Conservation (phyloP, 495 filamentous ascomycete genomes). For the Hapsidospora chrysogenum region DNA sequence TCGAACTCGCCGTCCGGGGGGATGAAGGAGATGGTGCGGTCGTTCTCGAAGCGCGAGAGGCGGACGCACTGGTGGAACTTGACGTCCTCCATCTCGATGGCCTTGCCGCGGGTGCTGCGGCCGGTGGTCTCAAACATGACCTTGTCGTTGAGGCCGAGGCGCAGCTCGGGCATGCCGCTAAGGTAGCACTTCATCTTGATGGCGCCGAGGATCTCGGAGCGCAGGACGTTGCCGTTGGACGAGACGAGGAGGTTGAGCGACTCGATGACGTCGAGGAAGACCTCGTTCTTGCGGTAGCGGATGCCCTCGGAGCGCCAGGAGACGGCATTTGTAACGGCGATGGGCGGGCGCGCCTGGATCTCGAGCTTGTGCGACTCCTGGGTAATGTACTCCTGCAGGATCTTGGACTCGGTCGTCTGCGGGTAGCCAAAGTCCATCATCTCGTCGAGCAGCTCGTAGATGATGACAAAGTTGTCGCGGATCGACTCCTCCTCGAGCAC, state of each 20-base stretch:
- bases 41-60: slow-evolving; percentile 91
- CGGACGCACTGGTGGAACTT: slow-evolving; percentile 99
- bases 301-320: slow-evolving; percentile 98
- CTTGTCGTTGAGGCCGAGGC: slow-evolving; percentile 93
- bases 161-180: slow-evolving; percentile 94
- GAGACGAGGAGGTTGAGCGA: slow-evolving; percentile 93
- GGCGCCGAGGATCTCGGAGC: slow-evolving; percentile 92
- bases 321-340: slow-evolving; percentile 96
- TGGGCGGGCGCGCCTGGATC: slow-evolving; percentile 95
- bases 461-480: slow-evolving; percentile 97
- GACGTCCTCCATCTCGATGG: slow-evolving; percentile 99
- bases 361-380: slow-evolving; percentile 99
- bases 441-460: slow-evolving; percentile 97
- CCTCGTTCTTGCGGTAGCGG: slow-evolving; percentile 97
- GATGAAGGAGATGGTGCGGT: slow-evolving; percentile 97
- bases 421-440: slow-evolving; percentile 99
- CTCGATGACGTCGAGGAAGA: slow-evolving; percentile 96
- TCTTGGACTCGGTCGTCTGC: slow-evolving; percentile 97
- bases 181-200: slow-evolving; percentile 99
- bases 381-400: slow-evolving; percentile 98
- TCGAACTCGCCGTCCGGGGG: slow-evolving; percentile 98
- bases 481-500: slow-evolving; percentile 98
- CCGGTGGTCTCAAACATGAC: slow-evolving; percentile 99
- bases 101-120: slow-evolving; percentile 84
- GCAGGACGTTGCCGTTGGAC: slow-evolving; percentile 84